A percentile compares a stretch with the other conserved stretches of the same genome.
Evolutionary conservation across 2,329 filamentous ascomycete genomes (phyloP).

Genomic region (Leptographium radiaticola): DNA sequence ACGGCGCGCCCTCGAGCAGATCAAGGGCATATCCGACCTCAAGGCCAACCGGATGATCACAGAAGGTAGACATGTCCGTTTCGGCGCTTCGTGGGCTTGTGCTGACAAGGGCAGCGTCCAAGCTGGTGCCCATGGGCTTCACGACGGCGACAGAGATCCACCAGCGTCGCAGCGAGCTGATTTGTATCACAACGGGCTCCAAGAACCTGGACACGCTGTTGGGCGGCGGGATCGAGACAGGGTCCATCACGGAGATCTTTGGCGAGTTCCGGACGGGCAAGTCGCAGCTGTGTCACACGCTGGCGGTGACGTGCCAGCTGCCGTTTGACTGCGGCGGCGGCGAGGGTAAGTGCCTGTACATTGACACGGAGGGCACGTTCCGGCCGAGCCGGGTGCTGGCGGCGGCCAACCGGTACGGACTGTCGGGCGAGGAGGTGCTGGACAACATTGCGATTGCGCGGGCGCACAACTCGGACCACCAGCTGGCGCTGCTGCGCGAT

Average conservation of each 20-base stretch:
- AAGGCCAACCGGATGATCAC: slow-evolving; percentile 85
- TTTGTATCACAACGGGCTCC: slow-evolving; percentile 94
- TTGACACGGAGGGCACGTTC: slow-evolving; percentile 96
- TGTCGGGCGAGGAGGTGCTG: slow-evolving; percentile 92
- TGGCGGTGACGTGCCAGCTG: slow-evolving; percentile 95
- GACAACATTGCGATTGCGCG: slow-evolving; percentile 98
- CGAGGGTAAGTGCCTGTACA: slow-evolving; percentile 96
- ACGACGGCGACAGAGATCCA: slow-evolving; percentile 99
- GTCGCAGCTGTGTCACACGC: slow-evolving; percentile 94
- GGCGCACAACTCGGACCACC: slow-evolving; percentile 97
- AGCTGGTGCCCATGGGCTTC: slow-evolving; percentile 96
- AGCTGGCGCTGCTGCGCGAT: slow-evolving; percentile 87
- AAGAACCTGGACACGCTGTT: slow-evolving; percentile 94
- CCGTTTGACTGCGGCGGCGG: slow-evolving; percentile 98
- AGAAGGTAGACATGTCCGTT: slow-evolving; percentile 53
- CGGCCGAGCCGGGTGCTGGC: slow-evolving; percentile 80
- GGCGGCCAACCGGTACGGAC: slow-evolving; percentile 85
- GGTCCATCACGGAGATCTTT: slow-evolving; percentile 95
- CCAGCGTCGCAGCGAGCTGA: slow-evolving; percentile 86
- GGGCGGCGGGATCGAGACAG: slow-evolving; percentile 89
- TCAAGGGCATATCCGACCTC: slow-evolving; percentile 96
- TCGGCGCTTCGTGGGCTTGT: background rate
- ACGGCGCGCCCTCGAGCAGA: slow-evolving; percentile 72
- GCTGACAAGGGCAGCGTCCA: slow-evolving; percentile 51
- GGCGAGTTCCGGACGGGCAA: slow-evolving; percentile 97